Evolutionary conservation across 352 stramenopile species (phyloP), one percentile per base, ranked within the genome.

Genomic region (Pythium oligandrum): DNA sequence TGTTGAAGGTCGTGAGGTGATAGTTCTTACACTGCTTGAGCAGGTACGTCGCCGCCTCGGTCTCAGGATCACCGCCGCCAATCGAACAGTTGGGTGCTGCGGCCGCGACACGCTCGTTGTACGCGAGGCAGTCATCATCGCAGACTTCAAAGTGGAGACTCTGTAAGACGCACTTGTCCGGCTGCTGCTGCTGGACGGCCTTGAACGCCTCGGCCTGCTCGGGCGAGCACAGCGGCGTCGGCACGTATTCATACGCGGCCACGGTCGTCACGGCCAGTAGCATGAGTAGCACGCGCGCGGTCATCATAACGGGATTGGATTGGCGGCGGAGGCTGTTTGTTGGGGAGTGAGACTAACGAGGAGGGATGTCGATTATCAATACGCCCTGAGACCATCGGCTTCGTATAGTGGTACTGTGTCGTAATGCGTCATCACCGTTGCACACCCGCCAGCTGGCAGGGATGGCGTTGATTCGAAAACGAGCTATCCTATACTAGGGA

Each of bases 91-190:
- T 50, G 44, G 44, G 44, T 12, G 44, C 31, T 31, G 26, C 26
- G 7, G 44, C 44, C 17, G 37, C 26, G 32, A 50, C 3, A 12
- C 32, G 44, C 3, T 50, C n/a, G 44, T 50, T 26, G 44, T 50
- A 3, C 44, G 44, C 44, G 44, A 50, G 44, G 44, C 44, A 50
- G 44, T 50, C 44, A 31, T 50, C 44, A 31, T 50, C 44, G 44
- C 44, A 50, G 26, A 50, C 32, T 38, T 50, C 33, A 33, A 50
- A 50, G 26, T 36, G 30, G 26, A 38, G n/a, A 17, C 37, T 31
- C 44, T 50, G 44, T 31, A 50, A 17, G 8, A 35, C 17, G 6
- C 44, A 50, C 44, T 37, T 50, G 44, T 50, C 33, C 44, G 44
- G 44, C 42, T 31, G 1, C 8, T 7, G 6, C 32, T 9, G n/a